These are phyloP conservation scores for Fusarium haematococcum DNA, from an alignment of 2,329 filamentous ascomycete genomes.

Conservation along the genomic window DNA sequence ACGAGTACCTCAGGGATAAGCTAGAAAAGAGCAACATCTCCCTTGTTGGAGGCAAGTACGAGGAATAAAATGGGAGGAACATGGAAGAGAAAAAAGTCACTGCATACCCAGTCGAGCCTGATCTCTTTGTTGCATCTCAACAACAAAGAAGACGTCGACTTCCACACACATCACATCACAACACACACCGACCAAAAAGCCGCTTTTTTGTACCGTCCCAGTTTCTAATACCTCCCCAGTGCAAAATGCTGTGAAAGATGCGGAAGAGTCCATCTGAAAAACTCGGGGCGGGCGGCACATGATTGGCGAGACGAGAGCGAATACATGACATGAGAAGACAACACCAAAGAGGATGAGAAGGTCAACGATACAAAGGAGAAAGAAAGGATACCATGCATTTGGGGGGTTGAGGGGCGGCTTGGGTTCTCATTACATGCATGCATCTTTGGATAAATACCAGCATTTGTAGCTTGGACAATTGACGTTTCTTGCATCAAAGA, in stretches of 20 bases:
- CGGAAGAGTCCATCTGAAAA: conserved; percentile 29
- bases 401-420: conserved; percentile 32
- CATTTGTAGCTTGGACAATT: conserved; percentile 45
- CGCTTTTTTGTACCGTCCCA: conserved; percentile 5
- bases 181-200: background rate
- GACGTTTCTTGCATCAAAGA: conserved; percentile 38
- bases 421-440: conserved; percentile 43
- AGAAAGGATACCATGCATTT: conserved; percentile 44
- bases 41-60: conserved; percentile 72
- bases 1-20: conserved; percentile 80
- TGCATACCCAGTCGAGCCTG: background rate
- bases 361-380: conserved; percentile 33
- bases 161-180: background rate
- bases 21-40: conserved; percentile 74
- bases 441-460: conserved; percentile 46
- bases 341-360: conserved; percentile 5
- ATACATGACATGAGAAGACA: conserved; percentile 2
- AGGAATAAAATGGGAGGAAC: conserved; percentile 65
- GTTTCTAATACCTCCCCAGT: conserved; percentile 34
- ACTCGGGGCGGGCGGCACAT: background rate
- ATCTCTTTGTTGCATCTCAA: background rate
- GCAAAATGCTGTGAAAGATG: conserved; percentile 24
- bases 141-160: background rate
- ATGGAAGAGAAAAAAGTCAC: background rate
- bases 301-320: background rate